Evolutionary conservation across 2,329 filamentous ascomycete genomes (phyloP).

Genomic region (Chalaropsis ovoidea): DNA sequence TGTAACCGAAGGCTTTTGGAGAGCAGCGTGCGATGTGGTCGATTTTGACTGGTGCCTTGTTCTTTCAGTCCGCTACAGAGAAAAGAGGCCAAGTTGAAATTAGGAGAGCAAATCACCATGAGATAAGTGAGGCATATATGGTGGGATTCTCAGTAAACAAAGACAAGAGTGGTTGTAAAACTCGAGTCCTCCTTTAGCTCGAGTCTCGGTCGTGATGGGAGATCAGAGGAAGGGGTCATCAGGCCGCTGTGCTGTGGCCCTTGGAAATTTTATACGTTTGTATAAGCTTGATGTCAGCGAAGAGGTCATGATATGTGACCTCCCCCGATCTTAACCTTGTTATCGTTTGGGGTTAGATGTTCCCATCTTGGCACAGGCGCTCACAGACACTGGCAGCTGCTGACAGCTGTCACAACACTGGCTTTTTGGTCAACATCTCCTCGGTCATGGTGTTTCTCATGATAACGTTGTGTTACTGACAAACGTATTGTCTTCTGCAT

Average conservation of each 20-base stretch:
- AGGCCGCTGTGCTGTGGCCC: background rate
- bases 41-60: background rate
- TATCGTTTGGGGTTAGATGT: background rate
- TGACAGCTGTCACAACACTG: background rate
- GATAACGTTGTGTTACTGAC: too few species aligned
- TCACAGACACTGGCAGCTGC: background rate
- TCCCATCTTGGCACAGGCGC: background rate
- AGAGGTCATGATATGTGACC: background rate
- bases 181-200: background rate
- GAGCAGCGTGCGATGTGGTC: background rate
- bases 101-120: background rate
- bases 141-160: background rate
- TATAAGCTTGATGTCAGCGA: background rate
- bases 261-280: background rate
- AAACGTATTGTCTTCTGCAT: background rate
- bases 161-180: background rate
- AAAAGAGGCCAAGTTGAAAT: background rate
- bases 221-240: background rate
- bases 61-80: background rate
- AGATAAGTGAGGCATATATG: background rate
- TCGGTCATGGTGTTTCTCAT: background rate
- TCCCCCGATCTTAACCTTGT: too few species aligned
- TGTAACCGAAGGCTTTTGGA: too few species aligned
- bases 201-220: background rate
- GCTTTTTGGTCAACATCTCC: background rate